Evolutionary conservation across 2,329 filamentous ascomycete species (phyloP).

Genomic region (Chrysoporthe austroafricana): DNA sequence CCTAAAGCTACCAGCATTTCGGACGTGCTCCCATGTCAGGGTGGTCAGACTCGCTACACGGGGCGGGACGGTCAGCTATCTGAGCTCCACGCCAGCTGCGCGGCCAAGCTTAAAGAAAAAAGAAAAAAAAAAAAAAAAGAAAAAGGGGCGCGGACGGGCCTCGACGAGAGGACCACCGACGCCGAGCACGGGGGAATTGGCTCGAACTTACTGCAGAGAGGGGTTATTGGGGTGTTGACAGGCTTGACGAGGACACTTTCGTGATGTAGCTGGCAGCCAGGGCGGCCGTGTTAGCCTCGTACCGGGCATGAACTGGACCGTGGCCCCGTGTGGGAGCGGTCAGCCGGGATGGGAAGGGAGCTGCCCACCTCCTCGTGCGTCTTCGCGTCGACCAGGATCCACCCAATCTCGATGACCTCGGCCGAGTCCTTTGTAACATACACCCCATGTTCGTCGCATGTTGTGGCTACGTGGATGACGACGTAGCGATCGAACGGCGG

Average conservation of each 20-base stretch:
- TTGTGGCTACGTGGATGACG: constrained; percentile 97
- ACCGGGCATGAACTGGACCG: neutral
- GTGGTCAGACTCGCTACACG: constrained; percentile 88
- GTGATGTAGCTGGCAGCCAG: constrained; percentile 74
- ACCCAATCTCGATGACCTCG: constrained; percentile 98
- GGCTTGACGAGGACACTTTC: constrained; percentile 98
- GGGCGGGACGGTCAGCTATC: constrained; percentile 7
- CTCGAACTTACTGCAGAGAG: constrained; percentile 87
- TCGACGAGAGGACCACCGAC: constrained; percentile 4
- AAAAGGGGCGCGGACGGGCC: neutral
- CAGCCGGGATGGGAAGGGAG: constrained; percentile 14
- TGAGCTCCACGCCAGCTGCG: neutral
- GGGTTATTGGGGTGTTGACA: constrained; percentile 97
- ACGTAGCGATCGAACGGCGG: constrained; percentile 92
- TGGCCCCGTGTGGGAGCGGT: constrained; percentile 20
- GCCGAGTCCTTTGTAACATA: constrained; percentile 99
- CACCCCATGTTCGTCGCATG: constrained; percentile 98
- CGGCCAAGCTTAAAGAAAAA: neutral
- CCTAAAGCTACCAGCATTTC: constrained; percentile 94
- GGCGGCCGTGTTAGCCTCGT: constrained; percentile 8
- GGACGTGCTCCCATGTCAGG: constrained; percentile 98
- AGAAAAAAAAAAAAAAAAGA: no score
- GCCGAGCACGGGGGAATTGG: constrained; percentile 10
- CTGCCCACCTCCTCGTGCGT: constrained; percentile 83
- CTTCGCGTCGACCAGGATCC: constrained; percentile 93